These are phyloP conservation scores for Torulaspora microellipsoides DNA, from an alignment of 805 yeast genomes.

Conservation along the genomic window DNA sequence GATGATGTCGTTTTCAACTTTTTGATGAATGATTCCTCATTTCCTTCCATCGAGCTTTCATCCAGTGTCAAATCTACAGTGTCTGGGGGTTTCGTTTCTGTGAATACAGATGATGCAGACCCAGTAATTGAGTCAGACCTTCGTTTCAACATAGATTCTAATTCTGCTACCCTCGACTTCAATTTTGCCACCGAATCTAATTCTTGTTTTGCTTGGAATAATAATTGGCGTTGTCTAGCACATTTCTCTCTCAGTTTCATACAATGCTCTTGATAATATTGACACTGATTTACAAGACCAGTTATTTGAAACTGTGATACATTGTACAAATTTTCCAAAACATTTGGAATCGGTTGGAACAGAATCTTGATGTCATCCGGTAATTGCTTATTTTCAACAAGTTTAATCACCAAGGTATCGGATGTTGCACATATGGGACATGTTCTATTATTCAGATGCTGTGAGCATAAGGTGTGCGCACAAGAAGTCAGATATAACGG, in stretches of 20 bases:
- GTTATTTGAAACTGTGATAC: constrained; percentile 31
- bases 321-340: constrained; percentile 26
- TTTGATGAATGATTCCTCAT: constrained; percentile 19
- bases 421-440: constrained; percentile 22
- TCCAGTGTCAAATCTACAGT: constrained; percentile 29
- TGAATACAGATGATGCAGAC: constrained; percentile 6
- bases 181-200: constrained; percentile 23
- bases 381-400: constrained; percentile 17
- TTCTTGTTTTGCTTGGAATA: constrained; percentile 27
- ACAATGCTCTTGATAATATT: constrained; percentile 24
- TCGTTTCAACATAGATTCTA: constrained; percentile 4
- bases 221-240: constrained; percentile 25
- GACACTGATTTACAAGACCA: constrained; percentile 23
- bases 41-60: constrained; percentile 5
- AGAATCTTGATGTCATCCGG: constrained; percentile 24
- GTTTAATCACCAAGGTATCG: constrained; percentile 21
- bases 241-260: constrained; percentile 25
- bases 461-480: constrained; percentile 37
- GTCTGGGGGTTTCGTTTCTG: constrained; percentile 17
- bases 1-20: constrained; percentile 21
- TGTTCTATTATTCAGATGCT: constrained; percentile 21
- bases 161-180: constrained; percentile 15
- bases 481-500: constrained; percentile 36
- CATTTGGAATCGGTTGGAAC: constrained; percentile 27
- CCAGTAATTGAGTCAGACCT: not conserved